phyloP scores from a whole-genome alignment of 164 flowering plant genomes.

The Stephania yunnanensis region DNA sequence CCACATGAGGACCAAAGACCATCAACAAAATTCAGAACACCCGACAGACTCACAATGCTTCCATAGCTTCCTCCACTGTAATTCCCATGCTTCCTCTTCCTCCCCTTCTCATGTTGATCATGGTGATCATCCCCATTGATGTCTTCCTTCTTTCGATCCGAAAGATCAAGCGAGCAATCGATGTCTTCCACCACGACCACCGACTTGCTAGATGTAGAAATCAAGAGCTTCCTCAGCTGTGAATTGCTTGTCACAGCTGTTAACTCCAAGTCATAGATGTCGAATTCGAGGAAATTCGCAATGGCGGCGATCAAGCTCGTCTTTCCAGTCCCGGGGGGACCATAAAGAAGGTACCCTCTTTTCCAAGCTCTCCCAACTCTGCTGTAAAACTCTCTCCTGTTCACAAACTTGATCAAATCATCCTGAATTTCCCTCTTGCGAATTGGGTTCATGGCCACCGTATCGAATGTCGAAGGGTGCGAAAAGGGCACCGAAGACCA shows the following conservation, averaged over 20 bases:
- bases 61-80: slow-evolving; percentile 8
- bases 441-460: slow-evolving; percentile 21
- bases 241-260: slow-evolving; percentile 27
- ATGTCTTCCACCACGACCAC: slow-evolving; percentile 32
- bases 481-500: slow-evolving; percentile 24
- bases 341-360: slow-evolving; percentile 31
- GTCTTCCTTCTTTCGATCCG: slow-evolving; percentile 12
- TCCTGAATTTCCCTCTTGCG: slow-evolving; percentile 21
- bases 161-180: slow-evolving; percentile 29
- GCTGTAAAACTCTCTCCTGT: slow-evolving; percentile 19
- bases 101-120: neutral
- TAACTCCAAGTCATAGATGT: slow-evolving; percentile 32
- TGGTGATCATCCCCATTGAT: neutral
- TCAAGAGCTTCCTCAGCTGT: slow-evolving; percentile 24
- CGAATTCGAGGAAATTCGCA: slow-evolving; percentile 32
- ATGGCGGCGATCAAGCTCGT: slow-evolving; percentile 35
- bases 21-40: slow-evolving; percentile 29
- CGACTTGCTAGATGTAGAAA: slow-evolving; percentile 26
- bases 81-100: neutral
- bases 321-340: slow-evolving; percentile 33
- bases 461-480: slow-evolving; percentile 26
- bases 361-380: slow-evolving; percentile 35
- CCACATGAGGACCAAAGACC: slow-evolving; percentile 37
- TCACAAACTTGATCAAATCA: slow-evolving; percentile 25
- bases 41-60: slow-evolving; percentile 19